Percentiles rank a stretch among this genome's conserved stretches.
Conservation (phyloP, 1,139 yeast species). For the Geotrichum carabidarum region DNA sequence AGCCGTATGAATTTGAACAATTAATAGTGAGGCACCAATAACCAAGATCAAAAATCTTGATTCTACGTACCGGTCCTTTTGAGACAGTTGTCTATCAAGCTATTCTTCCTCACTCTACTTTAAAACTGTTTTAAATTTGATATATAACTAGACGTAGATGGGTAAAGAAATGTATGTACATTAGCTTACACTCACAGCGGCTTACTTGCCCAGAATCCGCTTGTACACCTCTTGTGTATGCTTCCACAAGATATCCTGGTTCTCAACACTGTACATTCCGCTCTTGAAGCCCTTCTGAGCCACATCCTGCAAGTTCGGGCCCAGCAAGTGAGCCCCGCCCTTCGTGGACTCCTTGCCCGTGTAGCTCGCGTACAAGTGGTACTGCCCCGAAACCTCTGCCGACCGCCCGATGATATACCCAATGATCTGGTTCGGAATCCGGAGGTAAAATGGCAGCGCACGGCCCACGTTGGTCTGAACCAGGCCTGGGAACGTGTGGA, state of each 20-base stretch:
- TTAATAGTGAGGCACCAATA: too few species aligned
- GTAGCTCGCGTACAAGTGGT: conserved; percentile 26
- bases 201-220: background rate
- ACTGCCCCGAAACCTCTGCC: conserved; percentile 27
- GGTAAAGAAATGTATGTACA: too few species aligned
- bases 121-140: too few species aligned
- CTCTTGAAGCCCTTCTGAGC: conserved; percentile 19
- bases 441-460: conserved; percentile 25
- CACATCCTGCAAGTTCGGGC: conserved; percentile 20
- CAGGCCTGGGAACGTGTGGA: conserved; percentile 32
- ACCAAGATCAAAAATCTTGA: too few species aligned
- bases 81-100: too few species aligned
- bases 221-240: conserved; percentile 26
- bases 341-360: conserved; percentile 23
- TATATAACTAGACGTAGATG: too few species aligned
- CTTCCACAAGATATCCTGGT: conserved; percentile 30
- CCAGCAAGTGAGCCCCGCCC: conserved; percentile 25
- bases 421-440: conserved; percentile 13
- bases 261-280: conserved; percentile 21
- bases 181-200: background rate
- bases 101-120: too few species aligned
- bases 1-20: too few species aligned
- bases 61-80: too few species aligned
- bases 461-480: conserved; percentile 28
- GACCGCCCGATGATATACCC: conserved; percentile 14